A percentile compares a stretch with the other conserved stretches of the same genome.
These are phyloP conservation scores for Cardiospermum halicacabum DNA, from an alignment of 345 rosid genomes.

Conservation along the genomic window DNA sequence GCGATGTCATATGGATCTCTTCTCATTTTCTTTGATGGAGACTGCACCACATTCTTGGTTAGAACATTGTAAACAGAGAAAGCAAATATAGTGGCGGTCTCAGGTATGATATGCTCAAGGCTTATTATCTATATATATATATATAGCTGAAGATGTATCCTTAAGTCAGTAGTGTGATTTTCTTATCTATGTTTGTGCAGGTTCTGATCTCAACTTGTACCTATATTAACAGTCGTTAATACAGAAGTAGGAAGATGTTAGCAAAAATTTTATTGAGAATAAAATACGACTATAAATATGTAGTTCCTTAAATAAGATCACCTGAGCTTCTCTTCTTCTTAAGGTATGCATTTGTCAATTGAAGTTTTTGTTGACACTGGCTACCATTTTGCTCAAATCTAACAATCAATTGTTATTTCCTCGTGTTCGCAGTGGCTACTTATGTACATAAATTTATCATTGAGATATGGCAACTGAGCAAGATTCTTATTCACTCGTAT, in stretches of 20 bases:
- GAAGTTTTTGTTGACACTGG: slow-evolving; percentile 1
- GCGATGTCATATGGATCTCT: slow-evolving; percentile 11
- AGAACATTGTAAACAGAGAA: neutral
- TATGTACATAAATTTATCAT: slow-evolving; percentile 13
- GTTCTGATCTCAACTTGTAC: slow-evolving; percentile 17
- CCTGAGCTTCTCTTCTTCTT: neutral
- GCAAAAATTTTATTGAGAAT: slow-evolving; percentile 13
- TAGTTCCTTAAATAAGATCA: neutral
- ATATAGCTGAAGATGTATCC: too few species aligned
- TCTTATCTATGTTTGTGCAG: slow-evolving; percentile 9
- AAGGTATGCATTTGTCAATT: slow-evolving; percentile 19
- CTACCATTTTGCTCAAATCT: neutral
- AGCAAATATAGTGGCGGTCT: slow-evolving; percentile 12
- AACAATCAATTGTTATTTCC: neutral
- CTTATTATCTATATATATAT: neutral
- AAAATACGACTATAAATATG: neutral
- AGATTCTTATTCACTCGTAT: neutral
- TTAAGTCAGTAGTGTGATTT: neutral
- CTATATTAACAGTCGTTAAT: slow-evolving; percentile 17
- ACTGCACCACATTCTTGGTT: slow-evolving; percentile 12
- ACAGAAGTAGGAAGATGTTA: slow-evolving; percentile 20
- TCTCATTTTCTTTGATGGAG: neutral
- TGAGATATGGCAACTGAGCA: slow-evolving; percentile 11
- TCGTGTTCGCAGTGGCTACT: slow-evolving; percentile 18
- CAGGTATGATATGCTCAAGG: slow-evolving; percentile 25